Conservation (phyloP, 176 grass and related monocot species). For the Oryza australiensis region DNA sequence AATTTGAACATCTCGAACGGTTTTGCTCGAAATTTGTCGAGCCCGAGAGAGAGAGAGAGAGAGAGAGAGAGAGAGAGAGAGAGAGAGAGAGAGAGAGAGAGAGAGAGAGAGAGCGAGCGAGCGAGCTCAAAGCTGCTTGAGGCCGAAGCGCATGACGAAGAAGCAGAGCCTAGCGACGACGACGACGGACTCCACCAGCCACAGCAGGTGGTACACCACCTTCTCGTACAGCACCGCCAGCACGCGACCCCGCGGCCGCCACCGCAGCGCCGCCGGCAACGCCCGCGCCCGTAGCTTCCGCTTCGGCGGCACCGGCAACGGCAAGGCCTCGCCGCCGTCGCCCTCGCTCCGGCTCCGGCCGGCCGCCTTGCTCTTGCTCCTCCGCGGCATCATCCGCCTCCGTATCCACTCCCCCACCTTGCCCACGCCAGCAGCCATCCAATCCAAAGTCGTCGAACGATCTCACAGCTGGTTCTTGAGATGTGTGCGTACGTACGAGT, state of each 20-base stretch:
- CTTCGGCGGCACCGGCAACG: slow-evolving; percentile 1
- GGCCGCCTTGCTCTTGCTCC: neutral
- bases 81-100: too few relatives aligned
- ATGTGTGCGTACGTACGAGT: neutral
- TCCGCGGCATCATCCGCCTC: slow-evolving; percentile 32
- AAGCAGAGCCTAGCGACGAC: slow-evolving; percentile 46
- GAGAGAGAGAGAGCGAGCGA: too few relatives aligned
- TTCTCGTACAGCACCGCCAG: slow-evolving; percentile 35
- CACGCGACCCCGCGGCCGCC: slow-evolving; percentile 26
- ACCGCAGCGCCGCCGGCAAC: slow-evolving; percentile 24
- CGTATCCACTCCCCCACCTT: slow-evolving; percentile 51
- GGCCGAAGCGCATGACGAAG: slow-evolving; percentile 69
- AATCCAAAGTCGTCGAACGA: neutral
- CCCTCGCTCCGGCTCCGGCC: neutral
- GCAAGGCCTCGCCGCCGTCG: neutral
- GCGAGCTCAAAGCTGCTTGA: slow-evolving; percentile 39
- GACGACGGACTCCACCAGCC: slow-evolving; percentile 62
- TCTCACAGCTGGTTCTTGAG: neutral
- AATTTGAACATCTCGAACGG: too few relatives aligned
- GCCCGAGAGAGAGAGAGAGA: too few relatives aligned
- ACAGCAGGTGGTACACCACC: slow-evolving; percentile 56
- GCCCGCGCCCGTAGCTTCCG: slow-evolving; percentile 9
- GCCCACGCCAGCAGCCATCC: slow-evolving; percentile 14
- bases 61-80: too few relatives aligned
- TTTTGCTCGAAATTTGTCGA: neutral